phyloP scores from a whole-genome alignment of 2,329 filamentous ascomycete genomes.

The Alternaria gansuensis region DNA sequence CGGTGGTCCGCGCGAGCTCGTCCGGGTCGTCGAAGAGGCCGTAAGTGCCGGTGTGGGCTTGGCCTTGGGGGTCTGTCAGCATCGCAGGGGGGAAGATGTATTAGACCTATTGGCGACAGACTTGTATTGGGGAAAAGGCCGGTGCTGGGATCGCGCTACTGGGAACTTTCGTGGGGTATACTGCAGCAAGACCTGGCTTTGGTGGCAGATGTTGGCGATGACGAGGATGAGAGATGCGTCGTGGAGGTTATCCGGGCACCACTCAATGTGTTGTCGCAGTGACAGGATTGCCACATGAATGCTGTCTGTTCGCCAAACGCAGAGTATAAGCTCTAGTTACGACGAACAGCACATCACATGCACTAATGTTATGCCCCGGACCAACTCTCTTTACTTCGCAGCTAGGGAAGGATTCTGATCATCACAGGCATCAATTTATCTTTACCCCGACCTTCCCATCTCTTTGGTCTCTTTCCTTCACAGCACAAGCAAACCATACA shows the following conservation, averaged over 20 bases:
- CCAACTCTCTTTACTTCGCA: neutral
- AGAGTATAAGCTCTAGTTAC: neutral
- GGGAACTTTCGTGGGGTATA: neutral
- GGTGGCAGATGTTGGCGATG: neutral
- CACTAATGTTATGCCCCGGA: neutral
- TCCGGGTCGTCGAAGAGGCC: constrained; percentile 33
- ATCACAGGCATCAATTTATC: neutral
- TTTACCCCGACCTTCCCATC: neutral
- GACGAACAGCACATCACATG: neutral
- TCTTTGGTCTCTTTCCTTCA: no score
- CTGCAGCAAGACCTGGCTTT: neutral
- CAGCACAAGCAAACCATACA: no score
- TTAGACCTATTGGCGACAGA: neutral
- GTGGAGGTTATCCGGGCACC: neutral
- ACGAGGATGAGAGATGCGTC: neutral
- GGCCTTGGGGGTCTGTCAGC: constrained; percentile 11
- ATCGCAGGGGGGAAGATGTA: neutral
- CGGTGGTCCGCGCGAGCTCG: constrained; percentile 12
- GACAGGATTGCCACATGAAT: neutral
- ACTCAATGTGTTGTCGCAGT: neutral
- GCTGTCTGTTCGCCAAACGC: neutral
- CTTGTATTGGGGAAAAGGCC: neutral
- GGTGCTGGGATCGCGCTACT: neutral
- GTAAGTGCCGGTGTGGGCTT: constrained; percentile 26
- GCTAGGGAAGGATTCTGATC: neutral